phyloP scores from a whole-genome alignment of 306 rosid genomes.

The Alnus glutinosa region DNA sequence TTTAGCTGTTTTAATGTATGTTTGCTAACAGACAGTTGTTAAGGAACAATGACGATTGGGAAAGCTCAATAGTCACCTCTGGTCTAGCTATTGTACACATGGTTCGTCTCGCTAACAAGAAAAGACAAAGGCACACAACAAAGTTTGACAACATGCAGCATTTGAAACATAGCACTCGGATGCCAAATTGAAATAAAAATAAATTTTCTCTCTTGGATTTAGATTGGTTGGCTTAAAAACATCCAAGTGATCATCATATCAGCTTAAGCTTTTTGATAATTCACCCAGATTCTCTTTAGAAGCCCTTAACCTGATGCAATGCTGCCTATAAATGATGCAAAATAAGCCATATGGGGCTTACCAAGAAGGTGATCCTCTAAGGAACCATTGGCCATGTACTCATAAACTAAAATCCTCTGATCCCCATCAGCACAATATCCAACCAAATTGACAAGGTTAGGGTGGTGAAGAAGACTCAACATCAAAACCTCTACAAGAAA shows the following conservation, averaged over 20 bases:
- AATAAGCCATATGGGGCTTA: conserved; percentile 18
- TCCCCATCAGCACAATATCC: conserved; percentile 90
- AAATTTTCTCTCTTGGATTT: background rate
- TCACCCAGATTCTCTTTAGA: background rate
- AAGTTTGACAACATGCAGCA: background rate
- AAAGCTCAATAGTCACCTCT: background rate
- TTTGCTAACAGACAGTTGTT: too few species aligned
- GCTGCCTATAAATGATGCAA: background rate
- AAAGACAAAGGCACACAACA: background rate
- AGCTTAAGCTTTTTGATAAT: background rate
- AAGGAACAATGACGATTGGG: background rate
- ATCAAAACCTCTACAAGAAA: conserved; percentile 92
- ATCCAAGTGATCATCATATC: background rate
- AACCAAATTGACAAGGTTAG: conserved; percentile 79
- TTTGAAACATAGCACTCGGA: background rate
- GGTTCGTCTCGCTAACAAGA: too few species aligned
- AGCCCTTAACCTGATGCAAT: background rate
- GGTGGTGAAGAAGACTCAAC: conserved; percentile 79
- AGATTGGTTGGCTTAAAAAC: background rate
- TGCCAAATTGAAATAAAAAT: too few species aligned
- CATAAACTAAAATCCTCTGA: conserved; percentile 81
- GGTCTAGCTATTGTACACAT: too few species aligned
- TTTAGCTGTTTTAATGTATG: too few species aligned
- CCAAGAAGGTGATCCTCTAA: conserved; percentile 93
- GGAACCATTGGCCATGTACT: conserved; percentile 84